phyloP scores from a whole-genome alignment of 2,329 filamentous ascomycete genomes.

The Clarireedia homoeocarpa region DNA sequence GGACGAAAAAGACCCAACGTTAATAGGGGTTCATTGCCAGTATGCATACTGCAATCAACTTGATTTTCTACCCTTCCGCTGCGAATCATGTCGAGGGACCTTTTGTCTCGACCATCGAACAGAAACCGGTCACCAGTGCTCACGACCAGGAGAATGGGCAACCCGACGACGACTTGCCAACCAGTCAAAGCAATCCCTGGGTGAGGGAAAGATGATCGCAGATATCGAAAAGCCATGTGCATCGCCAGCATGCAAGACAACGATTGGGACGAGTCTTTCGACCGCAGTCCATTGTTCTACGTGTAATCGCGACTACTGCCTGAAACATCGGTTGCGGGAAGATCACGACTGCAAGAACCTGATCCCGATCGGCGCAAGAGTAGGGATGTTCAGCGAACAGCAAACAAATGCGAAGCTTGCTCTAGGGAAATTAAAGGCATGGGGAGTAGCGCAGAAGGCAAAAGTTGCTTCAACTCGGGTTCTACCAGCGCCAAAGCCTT shows the following conservation, averaged over 20 bases:
- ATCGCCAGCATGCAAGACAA: conserved; percentile 57
- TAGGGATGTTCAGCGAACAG: conserved; percentile 37
- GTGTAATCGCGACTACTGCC: conserved; percentile 69
- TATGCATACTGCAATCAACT: conserved; percentile 87
- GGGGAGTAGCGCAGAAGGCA: conserved; percentile 69
- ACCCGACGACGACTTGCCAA: conserved; percentile 47
- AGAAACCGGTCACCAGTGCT: conserved; percentile 70
- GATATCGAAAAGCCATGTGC: conserved; percentile 63
- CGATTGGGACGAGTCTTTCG: conserved; percentile 58
- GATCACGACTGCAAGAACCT: conserved; percentile 82
- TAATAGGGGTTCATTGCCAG: conserved; percentile 87
- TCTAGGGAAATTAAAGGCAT: conserved; percentile 68
- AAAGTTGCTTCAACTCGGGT: conserved; percentile 35
- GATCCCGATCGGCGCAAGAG: conserved; percentile 46
- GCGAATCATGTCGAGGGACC: conserved; percentile 76
- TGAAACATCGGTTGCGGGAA: conserved; percentile 68
- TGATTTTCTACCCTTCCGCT: conserved; percentile 92
- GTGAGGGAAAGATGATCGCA: conserved; percentile 44
- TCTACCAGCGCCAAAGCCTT: conserved; percentile 56
- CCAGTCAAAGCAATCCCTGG: conserved; percentile 45
- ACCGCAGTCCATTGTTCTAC: conserved; percentile 63
- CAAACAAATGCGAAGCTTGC: conserved; percentile 64
- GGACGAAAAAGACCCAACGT: conserved; percentile 69
- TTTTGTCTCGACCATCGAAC: conserved; percentile 93
- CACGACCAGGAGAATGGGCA: conserved; percentile 54